Evolutionary conservation across 352 stramenopile genomes (phyloP).

Genomic region (Stephanocyclus meneghinianus): DNA sequence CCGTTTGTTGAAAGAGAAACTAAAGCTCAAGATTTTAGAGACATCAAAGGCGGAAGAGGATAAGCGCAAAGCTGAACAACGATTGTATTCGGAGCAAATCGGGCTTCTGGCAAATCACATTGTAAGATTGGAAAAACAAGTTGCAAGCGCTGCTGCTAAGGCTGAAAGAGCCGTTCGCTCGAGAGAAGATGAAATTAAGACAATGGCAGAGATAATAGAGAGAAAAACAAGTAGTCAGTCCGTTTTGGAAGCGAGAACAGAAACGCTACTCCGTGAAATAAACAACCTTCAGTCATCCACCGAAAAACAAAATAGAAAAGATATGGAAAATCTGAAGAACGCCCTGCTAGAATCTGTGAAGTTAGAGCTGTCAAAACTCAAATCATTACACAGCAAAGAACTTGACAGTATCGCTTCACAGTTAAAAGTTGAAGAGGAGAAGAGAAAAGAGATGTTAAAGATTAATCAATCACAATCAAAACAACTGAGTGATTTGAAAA

Average conservation of each 20-base stretch:
- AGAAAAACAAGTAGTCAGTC: constrained; percentile 6
- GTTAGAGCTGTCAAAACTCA: neutral
- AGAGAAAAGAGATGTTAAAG: neutral
- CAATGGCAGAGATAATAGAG: constrained; percentile 35
- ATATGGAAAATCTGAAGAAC: neutral
- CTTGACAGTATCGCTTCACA: neutral
- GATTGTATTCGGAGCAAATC: constrained; percentile 15
- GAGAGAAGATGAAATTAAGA: constrained; percentile 28
- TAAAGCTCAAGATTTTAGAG: neutral
- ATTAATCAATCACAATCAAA: neutral
- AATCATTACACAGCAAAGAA: neutral
- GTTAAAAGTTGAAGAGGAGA: neutral
- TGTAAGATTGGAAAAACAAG: constrained; percentile 23
- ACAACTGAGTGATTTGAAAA: neutral
- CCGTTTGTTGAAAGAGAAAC: constrained; percentile 12
- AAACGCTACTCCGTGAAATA: constrained; percentile 3
- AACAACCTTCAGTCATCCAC: neutral
- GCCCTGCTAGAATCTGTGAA: neutral
- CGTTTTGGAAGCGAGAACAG: neutral
- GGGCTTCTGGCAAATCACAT: constrained; percentile 7
- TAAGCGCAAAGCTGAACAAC: constrained; percentile 19
- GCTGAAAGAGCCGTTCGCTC: constrained; percentile 10
- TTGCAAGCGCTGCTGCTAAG: neutral
- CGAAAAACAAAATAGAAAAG: neutral
- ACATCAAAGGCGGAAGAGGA: constrained; percentile 1